These are phyloP conservation scores for Pichia nanzhaoensis DNA, from an alignment of 805 yeast species.

Conservation along the genomic window DNA sequence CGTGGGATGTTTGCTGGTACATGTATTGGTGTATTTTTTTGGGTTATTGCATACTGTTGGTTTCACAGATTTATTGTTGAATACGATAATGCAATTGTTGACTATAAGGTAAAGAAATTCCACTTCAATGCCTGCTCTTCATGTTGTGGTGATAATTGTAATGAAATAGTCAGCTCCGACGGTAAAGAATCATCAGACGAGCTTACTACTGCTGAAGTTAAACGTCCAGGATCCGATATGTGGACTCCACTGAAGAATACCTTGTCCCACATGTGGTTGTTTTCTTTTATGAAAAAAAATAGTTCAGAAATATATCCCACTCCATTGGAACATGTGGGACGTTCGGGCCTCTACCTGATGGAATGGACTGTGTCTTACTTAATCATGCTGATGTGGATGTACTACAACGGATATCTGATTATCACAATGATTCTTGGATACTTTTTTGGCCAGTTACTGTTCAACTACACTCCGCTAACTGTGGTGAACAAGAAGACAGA, in stretches of 20 bases:
- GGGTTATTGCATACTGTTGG: slow-evolving; percentile 54
- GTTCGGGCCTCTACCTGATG: slow-evolving; percentile 44
- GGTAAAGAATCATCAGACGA: not conserved
- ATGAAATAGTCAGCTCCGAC: not conserved
- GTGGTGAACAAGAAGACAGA: slow-evolving; percentile 9
- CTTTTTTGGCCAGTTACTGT: slow-evolving; percentile 48
- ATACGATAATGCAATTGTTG: slow-evolving; percentile 37
- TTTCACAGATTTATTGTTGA: slow-evolving; percentile 49
- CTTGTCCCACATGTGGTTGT: slow-evolving; percentile 25
- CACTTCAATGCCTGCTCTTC: not conserved
- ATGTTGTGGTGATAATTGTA: slow-evolving; percentile 7
- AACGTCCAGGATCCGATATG: slow-evolving; percentile 13
- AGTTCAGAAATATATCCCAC: slow-evolving; percentile 30
- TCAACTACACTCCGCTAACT: slow-evolving; percentile 29
- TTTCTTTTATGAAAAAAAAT: slow-evolving; percentile 14
- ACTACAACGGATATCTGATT: slow-evolving; percentile 63
- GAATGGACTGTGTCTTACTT: slow-evolving; percentile 62
- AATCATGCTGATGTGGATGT: slow-evolving; percentile 69
- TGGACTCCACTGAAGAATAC: slow-evolving; percentile 21
- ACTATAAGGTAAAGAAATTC: slow-evolving; percentile 12
- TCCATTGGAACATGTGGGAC: slow-evolving; percentile 43
- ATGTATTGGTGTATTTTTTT: slow-evolving; percentile 58
- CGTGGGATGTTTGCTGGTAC: slow-evolving; percentile 66
- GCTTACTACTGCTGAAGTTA: not conserved
- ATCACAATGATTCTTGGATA: slow-evolving; percentile 60